Evolutionary conservation across 345 rosid genomes (phyloP).

Genomic region (Eucalyptus sp.): DNA sequence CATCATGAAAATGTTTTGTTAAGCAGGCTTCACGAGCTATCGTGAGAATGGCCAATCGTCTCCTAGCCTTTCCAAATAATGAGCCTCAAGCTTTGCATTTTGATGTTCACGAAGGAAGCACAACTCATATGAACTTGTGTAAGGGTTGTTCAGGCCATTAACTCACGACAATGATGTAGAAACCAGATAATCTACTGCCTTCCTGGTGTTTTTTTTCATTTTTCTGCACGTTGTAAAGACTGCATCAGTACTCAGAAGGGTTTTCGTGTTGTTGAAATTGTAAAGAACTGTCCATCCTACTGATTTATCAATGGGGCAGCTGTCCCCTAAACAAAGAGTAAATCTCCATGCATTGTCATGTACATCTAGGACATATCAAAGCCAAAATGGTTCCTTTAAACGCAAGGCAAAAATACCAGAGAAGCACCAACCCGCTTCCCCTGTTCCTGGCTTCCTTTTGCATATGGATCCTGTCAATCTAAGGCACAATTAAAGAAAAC

Average conservation of each 20-base stretch:
- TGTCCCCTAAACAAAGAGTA: neutral
- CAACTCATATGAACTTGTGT: neutral
- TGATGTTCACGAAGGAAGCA: neutral
- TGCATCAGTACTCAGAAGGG: neutral
- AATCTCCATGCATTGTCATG: neutral
- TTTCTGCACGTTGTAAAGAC: neutral
- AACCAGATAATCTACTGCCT: neutral
- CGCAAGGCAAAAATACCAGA: neutral
- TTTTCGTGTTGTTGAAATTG: neutral
- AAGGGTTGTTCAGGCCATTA: neutral
- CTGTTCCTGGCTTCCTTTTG: neutral
- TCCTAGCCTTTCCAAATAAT: neutral
- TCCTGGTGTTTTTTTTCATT: neutral
- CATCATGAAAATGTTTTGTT: neutral
- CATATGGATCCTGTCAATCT: neutral
- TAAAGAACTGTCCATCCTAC: neutral
- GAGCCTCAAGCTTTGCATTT: neutral
- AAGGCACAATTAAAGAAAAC: neutral
- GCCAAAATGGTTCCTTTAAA: neutral
- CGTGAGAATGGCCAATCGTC: neutral
- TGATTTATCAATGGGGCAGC: neutral
- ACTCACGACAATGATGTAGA: neutral
- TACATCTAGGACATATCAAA: neutral
- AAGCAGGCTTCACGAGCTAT: neutral
- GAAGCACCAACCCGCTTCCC: neutral